Percentiles rank a stretch among this genome's conserved stretches.
phyloP scores from a whole-genome alignment of 2,329 filamentous ascomycete genomes.

The Colletotrichum acutatum region DNA sequence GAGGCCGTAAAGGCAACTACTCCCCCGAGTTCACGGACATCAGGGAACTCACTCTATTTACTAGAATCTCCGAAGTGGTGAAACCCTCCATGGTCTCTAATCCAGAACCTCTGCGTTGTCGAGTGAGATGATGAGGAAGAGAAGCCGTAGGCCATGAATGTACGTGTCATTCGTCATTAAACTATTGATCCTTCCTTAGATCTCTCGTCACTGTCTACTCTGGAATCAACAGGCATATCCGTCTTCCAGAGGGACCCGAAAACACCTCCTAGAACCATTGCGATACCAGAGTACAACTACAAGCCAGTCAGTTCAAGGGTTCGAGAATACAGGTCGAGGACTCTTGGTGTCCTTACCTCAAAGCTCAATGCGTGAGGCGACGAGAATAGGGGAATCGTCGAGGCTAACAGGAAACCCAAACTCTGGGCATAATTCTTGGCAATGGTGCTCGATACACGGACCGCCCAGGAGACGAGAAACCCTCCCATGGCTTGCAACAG shows the following conservation, averaged over 20 bases:
- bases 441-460: background rate
- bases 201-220: background rate
- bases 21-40: slow-evolving; percentile 10
- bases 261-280: background rate
- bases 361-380: background rate
- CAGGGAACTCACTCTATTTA: slow-evolving; percentile 12
- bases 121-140: background rate
- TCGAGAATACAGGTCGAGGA: too few relatives aligned
- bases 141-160: background rate
- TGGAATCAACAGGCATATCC: background rate
- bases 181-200: slow-evolving; percentile 1
- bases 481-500: background rate
- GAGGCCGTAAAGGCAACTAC: background rate
- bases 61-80: background rate
- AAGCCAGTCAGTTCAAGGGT: background rate
- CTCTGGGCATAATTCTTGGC: background rate
- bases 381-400: background rate
- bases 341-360: background rate
- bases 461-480: background rate
- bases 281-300: background rate
- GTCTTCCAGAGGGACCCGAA: background rate
- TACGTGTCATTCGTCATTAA: background rate
- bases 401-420: background rate
- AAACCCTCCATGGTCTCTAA: background rate
- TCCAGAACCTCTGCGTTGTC: background rate